Percentiles rank a stretch among this genome's conserved stretches.
These are phyloP conservation scores for Narthecium ossifragum DNA, from an alignment of 106 monocot genomes.

Conservation along the genomic window DNA sequence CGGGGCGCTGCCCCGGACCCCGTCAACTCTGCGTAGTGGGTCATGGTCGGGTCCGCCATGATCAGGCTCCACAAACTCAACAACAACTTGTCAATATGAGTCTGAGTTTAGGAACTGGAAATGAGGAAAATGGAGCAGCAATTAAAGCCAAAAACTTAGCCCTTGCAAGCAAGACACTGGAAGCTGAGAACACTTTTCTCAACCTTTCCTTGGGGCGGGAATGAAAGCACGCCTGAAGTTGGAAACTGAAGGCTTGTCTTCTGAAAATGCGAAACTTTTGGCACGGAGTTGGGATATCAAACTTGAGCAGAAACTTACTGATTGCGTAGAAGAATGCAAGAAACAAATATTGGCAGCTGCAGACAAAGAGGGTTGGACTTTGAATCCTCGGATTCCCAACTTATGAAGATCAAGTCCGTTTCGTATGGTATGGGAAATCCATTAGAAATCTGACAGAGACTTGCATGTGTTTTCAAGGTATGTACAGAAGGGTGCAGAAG, in stretches of 20 bases:
- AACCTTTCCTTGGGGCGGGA: conserved; percentile 15
- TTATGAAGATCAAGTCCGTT: conserved; percentile 13
- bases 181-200: neutral
- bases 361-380: conserved; percentile 23
- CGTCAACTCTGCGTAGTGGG: too few relatives aligned
- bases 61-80: too few relatives aligned
- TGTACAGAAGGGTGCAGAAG: conserved; percentile 17
- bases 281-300: conserved; percentile 28
- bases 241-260: conserved; percentile 14
- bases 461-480: conserved; percentile 19
- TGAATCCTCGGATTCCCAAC: conserved; percentile 23
- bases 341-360: conserved; percentile 14
- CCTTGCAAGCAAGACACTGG: neutral
- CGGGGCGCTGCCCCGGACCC: too few relatives aligned
- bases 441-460: conserved; percentile 18
- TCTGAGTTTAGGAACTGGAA: neutral
- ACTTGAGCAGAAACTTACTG: conserved; percentile 16
- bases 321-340: conserved; percentile 10
- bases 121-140: conserved; percentile 5
- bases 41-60: too few relatives aligned
- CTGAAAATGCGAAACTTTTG: conserved; percentile 21
- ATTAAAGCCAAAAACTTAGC: neutral
- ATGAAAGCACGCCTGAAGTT: too few relatives aligned
- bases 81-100: neutral
- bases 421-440: conserved; percentile 18